These are phyloP conservation scores for Margaritispora aquatica DNA, from an alignment of 495 filamentous ascomycete species.

Conservation along the genomic window DNA sequence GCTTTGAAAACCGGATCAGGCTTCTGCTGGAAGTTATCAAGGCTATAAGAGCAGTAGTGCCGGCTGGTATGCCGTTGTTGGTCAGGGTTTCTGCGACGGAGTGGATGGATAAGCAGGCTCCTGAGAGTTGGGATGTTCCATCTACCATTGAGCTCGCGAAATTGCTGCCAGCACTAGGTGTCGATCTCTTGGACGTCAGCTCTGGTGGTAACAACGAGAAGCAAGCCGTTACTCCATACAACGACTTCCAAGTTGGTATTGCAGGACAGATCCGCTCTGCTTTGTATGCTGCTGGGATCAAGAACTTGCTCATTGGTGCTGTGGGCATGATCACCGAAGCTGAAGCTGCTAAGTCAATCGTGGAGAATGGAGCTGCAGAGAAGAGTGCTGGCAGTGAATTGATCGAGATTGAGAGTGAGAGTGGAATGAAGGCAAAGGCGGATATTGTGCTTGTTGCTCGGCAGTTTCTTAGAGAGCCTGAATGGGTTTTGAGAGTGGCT, in stretches of 20 bases:
- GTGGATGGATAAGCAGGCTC: constrained; percentile 53
- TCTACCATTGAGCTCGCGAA: constrained; percentile 57
- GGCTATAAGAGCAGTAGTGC: constrained; percentile 46
- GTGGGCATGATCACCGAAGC: constrained; percentile 66
- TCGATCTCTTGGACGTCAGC: constrained; percentile 74
- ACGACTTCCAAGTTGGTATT: constrained; percentile 58
- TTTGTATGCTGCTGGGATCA: constrained; percentile 47
- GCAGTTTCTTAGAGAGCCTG: constrained; percentile 61
- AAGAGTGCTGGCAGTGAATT: constrained; percentile 6
- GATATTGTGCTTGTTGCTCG: constrained; percentile 58
- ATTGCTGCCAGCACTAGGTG: constrained; percentile 54
- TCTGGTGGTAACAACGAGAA: constrained; percentile 58
- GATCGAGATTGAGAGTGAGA: constrained; percentile 36
- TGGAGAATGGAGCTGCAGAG: constrained; percentile 36
- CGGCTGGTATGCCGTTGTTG: constrained; percentile 56
- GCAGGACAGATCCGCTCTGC: constrained; percentile 52
- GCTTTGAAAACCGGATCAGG: constrained; percentile 50
- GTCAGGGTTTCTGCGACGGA: constrained; percentile 67
- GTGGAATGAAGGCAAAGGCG: constrained; percentile 41
- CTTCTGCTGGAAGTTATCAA: constrained; percentile 40
- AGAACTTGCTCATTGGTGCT: constrained; percentile 55
- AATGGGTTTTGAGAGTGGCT: constrained; percentile 58
- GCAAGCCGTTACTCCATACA: constrained; percentile 49
- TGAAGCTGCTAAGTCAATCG: constrained; percentile 49
- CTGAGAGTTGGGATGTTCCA: constrained; percentile 58